Percentiles rank a stretch among this genome's conserved stretches.
Evolutionary conservation across 2,329 filamentous ascomycete species (phyloP).

Genomic region (Colletotrichum simmondsii): DNA sequence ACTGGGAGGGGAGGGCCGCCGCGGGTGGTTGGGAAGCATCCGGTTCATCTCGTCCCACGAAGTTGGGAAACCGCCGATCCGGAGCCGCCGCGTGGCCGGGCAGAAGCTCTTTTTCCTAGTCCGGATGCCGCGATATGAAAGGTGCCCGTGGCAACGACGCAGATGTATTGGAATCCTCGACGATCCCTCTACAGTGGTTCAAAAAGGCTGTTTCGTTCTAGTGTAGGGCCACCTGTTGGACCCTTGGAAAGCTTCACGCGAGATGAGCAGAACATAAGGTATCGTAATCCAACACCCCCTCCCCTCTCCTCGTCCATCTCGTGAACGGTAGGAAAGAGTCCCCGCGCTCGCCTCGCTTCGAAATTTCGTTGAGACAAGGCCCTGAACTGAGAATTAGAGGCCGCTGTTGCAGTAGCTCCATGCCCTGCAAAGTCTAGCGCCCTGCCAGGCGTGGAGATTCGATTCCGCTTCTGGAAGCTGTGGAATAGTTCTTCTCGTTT

Average conservation of each 20-base stretch:
- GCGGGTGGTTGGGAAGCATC: not conserved
- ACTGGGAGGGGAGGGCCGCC: too few relatives aligned
- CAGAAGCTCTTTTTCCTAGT: conserved; percentile 1
- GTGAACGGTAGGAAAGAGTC: not conserved
- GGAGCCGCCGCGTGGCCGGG: conserved; percentile 27
- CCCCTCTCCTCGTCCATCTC: not conserved
- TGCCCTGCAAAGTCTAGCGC: conserved; percentile 19
- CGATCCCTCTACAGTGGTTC: not conserved
- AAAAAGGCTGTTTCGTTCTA: not conserved
- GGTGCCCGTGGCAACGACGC: not conserved
- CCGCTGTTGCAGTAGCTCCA: conserved; percentile 1
- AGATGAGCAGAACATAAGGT: not conserved
- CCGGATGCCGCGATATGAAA: conserved; percentile 6
- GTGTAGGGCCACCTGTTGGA: not conserved
- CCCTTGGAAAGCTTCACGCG: not conserved
- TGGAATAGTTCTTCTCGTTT: not conserved
- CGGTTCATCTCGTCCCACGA: conserved; percentile 23
- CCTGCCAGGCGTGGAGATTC: not conserved
- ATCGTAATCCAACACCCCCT: not conserved
- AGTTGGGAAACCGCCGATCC: conserved; percentile 28
- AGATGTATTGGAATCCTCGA: not conserved
- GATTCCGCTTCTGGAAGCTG: conserved; percentile 24
- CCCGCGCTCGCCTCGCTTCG: not conserved
- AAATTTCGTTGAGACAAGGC: conserved; percentile 6
- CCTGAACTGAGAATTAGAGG: not conserved